Base-by-base conservation (phyloP, 2,329 filamentous ascomycete species). In the Coniochaeta sp. region DNA sequence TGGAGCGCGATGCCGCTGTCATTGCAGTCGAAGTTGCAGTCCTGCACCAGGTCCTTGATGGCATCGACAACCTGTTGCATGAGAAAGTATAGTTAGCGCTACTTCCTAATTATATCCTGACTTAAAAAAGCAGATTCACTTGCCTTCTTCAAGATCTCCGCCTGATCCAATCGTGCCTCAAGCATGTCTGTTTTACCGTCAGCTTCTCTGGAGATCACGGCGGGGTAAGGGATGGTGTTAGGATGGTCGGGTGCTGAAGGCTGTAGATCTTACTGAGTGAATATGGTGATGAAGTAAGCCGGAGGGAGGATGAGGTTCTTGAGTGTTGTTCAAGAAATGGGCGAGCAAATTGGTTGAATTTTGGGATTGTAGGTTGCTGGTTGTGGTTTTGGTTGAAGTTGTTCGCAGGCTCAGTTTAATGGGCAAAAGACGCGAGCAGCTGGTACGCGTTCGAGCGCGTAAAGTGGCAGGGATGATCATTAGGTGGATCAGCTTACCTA, bases 11-110 rank as follows among this genome's bases (percentile, higher is more conserved):
- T 95, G 64, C 95, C 95, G 60, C 91, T 93, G 83, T 99, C 96
- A 89, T 98, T 99, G 89, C 96, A 99, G 84, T 99, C 95, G 80
- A 99, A 99, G 81, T 99, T 99, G 88, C 95, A 99, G 80, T 99
- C 95, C 78, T 98, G 95, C 59, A 99, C 95, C 58, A 99, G 87
- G 72, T 99, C 95, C 79, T 97, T 98, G 87, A 99, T 97, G 69
- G 96, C 91, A 75, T 99, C 96, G 71, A 99, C 93, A 65, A 98
- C 91, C 92, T 96, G 67, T 33, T 55, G n/a, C 26, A 19, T 6
- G 31, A 52, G 22, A 57, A 22, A 54, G n/a, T 7, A 33, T 33
- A 12, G 52, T 55, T 14, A 55, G 52, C 52, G 43, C 9, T 9
- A 24, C 8, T 3, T 47, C n/a, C 19, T 26, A 22, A 9, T 5